Base-by-base conservation (phyloP, 305 asterid genomes). In the Caryopteris hybrid region DNA sequence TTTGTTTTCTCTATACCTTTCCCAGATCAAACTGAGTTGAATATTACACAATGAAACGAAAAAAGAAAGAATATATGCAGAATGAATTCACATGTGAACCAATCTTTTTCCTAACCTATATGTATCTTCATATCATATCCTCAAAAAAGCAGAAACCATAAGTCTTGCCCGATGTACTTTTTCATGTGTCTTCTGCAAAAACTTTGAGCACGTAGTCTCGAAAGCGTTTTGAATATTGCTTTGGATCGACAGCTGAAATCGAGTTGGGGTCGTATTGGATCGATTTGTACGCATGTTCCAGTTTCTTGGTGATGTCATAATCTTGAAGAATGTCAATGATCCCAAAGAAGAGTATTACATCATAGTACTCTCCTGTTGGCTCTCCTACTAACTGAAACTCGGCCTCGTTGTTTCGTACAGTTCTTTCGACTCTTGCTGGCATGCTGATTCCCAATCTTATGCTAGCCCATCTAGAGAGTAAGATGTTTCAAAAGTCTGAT, bases 261-360 rank as follows among this genome's bases (percentile, higher is more conserved):
- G 96, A 83, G 84, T 84, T 93, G 2, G 99, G 94, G 36, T 93
- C 99, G 53, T 89, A 93, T 46, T 93, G 97, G 61, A 93, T 86
- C 16, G 97, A 93, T 66, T 93, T 93, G 73, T 93, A 93, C 0
- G 98, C 98, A 45, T 93, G 97, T 67, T 93, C 98, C 4, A 93
- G 94, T 72, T 93, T 93, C 80, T 93, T 93, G 60, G 98, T 88
- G 25, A 93, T 90, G 72, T 93, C 98, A 50, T 93, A 93, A 60
- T 93, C 97, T 76, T 93, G 99, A 54, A 93, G 95, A 55, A 90
- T 88, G 92, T 93, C 99, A 50, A 93, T 93, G 76, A 93, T 84
- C 13, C 97, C 92, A 20, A 93, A 90, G 75, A 93, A 93, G 79
- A 93, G 63, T 39, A 90, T 66, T 8, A 93, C 97, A 46, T 93